Base-by-base conservation (phyloP, 2,329 filamentous ascomycete species). In the Talaromyces sp. region DNA sequence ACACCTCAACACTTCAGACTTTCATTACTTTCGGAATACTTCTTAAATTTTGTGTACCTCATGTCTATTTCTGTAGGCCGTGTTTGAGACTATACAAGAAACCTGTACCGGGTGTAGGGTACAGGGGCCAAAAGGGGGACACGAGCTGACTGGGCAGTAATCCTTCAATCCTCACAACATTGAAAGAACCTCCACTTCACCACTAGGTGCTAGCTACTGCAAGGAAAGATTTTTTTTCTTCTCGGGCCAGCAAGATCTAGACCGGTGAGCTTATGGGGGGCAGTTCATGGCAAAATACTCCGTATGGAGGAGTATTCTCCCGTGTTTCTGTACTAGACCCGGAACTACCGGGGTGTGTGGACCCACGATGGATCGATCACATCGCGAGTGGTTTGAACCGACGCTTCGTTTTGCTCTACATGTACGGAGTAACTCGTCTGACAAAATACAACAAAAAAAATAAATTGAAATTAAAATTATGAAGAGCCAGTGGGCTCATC, bases 351-450 rank as follows among this genome's bases (percentile, higher is more conserved):
- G 24, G 41, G 30, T 17, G 24, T n/a, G 41, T 43, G 41, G 41
- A 43, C 30, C 41, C 41, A n/a, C 27, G 22, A 20, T 32, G 30
- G 41, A 43, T 30, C 22, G 41, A 43, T 43, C 41, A 43, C 41
- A 43, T 43, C 41, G n/a, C n/a, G n/a, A n/a, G n/a, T n/a, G n/a
- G n/a, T n/a, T n/a, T n/a, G n/a, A n/a, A n/a, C n/a, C n/a, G n/a
- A n/a, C n/a, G n/a, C n/a, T n/a, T n/a, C n/a, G n/a, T n/a, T n/a
- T n/a, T n/a, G n/a, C n/a, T n/a, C n/a, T n/a, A n/a, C n/a, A n/a
- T n/a, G n/a, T n/a, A n/a, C n/a, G n/a, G n/a, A n/a, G n/a, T n/a
- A n/a, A n/a, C n/a, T n/a, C n/a, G n/a, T n/a, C n/a, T n/a, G n/a
- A n/a, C n/a, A n/a, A n/a, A n/a, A n/a, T n/a, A n/a, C n/a, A n/a